Evolutionary conservation across 2,329 filamentous ascomycete species (phyloP), one percentile per base, ranked within the genome.

Genomic region (Pezicula neosporulosa): DNA sequence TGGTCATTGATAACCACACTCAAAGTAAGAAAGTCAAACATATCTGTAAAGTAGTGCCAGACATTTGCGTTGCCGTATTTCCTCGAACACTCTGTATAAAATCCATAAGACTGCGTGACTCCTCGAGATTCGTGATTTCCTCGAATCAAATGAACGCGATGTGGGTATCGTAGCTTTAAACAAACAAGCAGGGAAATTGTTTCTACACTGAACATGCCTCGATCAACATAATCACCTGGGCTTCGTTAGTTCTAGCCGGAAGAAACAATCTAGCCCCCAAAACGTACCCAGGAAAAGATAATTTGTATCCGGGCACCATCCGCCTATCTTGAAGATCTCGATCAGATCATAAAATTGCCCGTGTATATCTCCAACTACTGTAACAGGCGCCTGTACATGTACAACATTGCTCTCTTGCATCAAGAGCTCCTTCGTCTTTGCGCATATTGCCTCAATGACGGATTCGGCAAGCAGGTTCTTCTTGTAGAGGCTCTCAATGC

Each of bases 401-500:
- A 99, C 94, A 56, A 99, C 94, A 73, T 99, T 99, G 81, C 93
- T 97, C 83, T 99, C 94, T 68, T 95, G 93, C 94, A 99, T 99
- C 62, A 99, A 81, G 62, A 99, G 80, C 77, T 99, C 94, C 69
- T 99, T 99, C 19, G 95, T 94, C 72, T 99, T 99, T 71, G 94
- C 92, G 76, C 94, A 99, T 83, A 99, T 93, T 65, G 94, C 94
- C 76, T 99, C 94, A 72, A 99, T 93, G 60, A 99, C 92, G 39
- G 93, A 96, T 73, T 99, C 94, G 64, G 94, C 92, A 53, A 99
- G 83, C 54, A 99, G 83, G 71, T 97, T 94, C 70, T 96, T 97
- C 68, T 94, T 93, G 75, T 97, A 97, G 49, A 99, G 83, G 61
- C 93, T 88, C 69, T 90, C 85, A 74, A 99, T 97, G 75, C 94